Evolutionary conservation across 306 rosid genomes (phyloP).

Genomic region (Purshia tridentata): DNA sequence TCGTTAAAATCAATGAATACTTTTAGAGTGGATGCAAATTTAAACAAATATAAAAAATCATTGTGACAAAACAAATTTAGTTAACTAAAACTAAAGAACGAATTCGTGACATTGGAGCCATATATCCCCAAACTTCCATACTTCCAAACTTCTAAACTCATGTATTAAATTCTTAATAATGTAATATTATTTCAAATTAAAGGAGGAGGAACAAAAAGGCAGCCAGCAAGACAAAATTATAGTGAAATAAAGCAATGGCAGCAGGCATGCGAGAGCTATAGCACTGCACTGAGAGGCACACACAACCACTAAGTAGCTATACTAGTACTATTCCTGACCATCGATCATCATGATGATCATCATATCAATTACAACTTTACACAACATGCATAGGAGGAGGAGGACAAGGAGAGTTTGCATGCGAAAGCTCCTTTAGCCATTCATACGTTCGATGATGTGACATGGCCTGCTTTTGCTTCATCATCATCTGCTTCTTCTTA

Average conservation of each 20-base stretch:
- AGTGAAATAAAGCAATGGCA: conserved; percentile 11
- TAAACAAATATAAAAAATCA: no score
- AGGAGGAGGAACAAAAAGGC: neutral
- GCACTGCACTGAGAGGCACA: no score
- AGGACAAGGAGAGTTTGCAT: conserved; percentile 38
- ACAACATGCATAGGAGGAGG: neutral
- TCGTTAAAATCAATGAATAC: no score
- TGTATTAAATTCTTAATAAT: neutral
- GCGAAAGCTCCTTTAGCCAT: conserved; percentile 67
- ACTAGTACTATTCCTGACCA: conserved; percentile 8
- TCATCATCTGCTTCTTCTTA: conserved; percentile 1
- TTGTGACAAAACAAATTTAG: no score
- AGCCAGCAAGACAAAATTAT: conserved; percentile 3
- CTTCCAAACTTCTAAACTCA: neutral
- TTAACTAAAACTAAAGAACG: neutral
- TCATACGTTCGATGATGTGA: conserved; percentile 79
- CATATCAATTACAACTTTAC: conserved; percentile 1
- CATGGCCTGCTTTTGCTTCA: conserved; percentile 51
- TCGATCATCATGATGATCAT: neutral
- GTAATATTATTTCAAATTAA: conserved; percentile 17
- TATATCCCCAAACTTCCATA: neutral
- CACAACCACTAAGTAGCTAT: neutral
- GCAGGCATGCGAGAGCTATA: conserved; percentile 13
- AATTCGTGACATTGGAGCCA: neutral
- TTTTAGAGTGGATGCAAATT: no score